Conservation (phyloP, 352 stramenopile species). For the Globisporangium spiculum region DNA sequence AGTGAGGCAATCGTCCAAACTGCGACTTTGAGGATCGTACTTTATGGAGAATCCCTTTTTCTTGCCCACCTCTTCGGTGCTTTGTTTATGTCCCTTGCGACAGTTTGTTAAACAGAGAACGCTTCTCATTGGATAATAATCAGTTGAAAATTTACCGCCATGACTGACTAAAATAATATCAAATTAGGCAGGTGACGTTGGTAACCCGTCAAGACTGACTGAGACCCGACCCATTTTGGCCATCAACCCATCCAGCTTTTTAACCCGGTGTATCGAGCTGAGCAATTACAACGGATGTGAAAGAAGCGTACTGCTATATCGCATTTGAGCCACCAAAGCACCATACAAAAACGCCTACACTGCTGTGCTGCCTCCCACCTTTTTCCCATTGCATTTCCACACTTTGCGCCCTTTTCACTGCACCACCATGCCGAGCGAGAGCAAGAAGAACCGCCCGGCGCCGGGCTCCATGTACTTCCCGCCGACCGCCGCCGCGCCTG, state of each 20-base stretch:
- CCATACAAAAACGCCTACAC: not conserved
- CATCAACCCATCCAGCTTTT: no score
- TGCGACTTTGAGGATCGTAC: not conserved
- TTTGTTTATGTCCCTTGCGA: not conserved
- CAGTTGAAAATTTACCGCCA: not conserved
- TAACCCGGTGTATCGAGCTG: no score
- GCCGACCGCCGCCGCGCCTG: constrained; percentile 20
- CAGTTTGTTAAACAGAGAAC: not conserved
- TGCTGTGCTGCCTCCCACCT: not conserved
- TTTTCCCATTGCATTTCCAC: not conserved
- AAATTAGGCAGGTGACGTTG: no score
- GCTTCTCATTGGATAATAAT: not conserved
- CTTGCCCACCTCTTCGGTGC: not conserved
- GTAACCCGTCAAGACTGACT: no score
- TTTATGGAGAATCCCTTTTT: not conserved
- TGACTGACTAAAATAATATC: not conserved
- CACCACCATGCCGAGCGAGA: constrained; percentile 24
- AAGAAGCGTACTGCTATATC: not conserved
- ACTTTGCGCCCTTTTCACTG: not conserved
- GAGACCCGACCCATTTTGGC: not conserved
- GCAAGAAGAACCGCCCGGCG: constrained; percentile 42
- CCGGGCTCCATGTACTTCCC: constrained; percentile 48
- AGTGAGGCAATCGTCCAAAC: not conserved
- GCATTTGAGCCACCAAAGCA: not conserved
- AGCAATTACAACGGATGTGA: no score